Evolutionary conservation across 768 basidiomycete species (phyloP).

Genomic region (Tulasnella calospora): DNA sequence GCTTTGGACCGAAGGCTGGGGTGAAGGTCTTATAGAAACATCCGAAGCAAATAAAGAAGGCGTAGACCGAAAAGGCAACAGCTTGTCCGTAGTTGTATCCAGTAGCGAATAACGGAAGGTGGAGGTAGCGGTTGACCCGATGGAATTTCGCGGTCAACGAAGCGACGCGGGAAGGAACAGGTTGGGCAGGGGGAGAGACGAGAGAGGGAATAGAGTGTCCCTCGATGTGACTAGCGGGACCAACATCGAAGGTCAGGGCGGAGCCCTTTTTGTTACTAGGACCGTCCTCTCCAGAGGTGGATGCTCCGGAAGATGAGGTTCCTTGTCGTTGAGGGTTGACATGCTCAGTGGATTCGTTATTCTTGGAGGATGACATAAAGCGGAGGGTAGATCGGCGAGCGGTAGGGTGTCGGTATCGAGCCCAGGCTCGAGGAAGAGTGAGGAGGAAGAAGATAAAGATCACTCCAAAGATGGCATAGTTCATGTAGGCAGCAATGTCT

Average conservation of each 20-base stretch:
- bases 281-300: background rate
- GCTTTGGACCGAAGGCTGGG: slow-evolving; percentile 1
- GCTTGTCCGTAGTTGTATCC: slow-evolving; percentile 15
- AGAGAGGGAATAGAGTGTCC: background rate
- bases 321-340: background rate
- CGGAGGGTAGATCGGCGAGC: background rate
- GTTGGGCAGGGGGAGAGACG: background rate
- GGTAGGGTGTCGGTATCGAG: slow-evolving; percentile 17
- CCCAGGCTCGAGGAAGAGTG: slow-evolving; percentile 19
- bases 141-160: slow-evolving; percentile 11
- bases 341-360: background rate
- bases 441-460: background rate
- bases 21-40: slow-evolving; percentile 14
- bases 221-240: background rate
- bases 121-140: slow-evolving; percentile 12
- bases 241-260: background rate
- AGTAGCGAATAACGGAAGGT: background rate
- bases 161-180: slow-evolving; percentile 8
- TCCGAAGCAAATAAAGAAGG: slow-evolving; percentile 15
- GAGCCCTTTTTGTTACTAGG: background rate
- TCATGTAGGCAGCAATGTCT: slow-evolving; percentile 8
- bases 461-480: slow-evolving; percentile 8
- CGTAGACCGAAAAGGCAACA: slow-evolving; percentile 14
- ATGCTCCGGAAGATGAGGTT: background rate
- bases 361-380: background rate